A percentile compares a stretch with the other conserved stretches of the same genome.
phyloP scores from a whole-genome alignment of 1,284 basidiomycete species.

The Ganoderma sinense region DNA sequence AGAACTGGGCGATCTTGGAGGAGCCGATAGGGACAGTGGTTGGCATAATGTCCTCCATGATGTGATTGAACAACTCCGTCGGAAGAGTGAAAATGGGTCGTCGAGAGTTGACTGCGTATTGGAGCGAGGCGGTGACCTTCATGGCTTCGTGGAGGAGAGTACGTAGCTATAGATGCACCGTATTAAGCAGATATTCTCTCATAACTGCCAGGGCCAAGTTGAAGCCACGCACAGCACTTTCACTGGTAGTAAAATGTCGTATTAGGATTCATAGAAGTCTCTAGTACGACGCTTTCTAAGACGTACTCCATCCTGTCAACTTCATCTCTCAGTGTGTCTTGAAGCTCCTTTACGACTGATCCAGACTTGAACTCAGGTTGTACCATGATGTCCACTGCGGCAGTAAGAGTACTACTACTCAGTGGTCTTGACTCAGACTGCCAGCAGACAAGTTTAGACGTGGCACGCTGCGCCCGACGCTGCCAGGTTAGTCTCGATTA shows the following conservation, averaged over 20 bases:
- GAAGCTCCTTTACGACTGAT: not conserved
- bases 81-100: constrained; percentile 4
- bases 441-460: too few relatives aligned
- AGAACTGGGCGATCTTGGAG: constrained; percentile 7
- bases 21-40: not conserved
- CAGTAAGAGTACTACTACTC: not conserved
- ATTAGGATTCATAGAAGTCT: not conserved
- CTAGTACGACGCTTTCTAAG: too few relatives aligned
- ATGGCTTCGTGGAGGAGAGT: not conserved
- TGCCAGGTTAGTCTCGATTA: not conserved
- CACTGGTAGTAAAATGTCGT: not conserved
- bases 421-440: too few relatives aligned
- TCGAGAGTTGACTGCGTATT: not conserved
- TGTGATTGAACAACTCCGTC: constrained; percentile 5
- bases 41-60: constrained; percentile 5
- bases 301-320: not conserved
- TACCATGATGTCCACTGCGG: not conserved
- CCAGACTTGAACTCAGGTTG: not conserved
- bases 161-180: not conserved
- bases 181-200: not conserved
- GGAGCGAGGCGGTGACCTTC: not conserved
- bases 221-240: not conserved
- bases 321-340: not conserved
- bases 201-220: not conserved
- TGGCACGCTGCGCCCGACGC: not conserved